Percentiles rank a stretch among this genome's conserved stretches.
Evolutionary conservation across 2,329 filamentous ascomycete species (phyloP).

Genomic region (Cladophialophora yegresii): DNA sequence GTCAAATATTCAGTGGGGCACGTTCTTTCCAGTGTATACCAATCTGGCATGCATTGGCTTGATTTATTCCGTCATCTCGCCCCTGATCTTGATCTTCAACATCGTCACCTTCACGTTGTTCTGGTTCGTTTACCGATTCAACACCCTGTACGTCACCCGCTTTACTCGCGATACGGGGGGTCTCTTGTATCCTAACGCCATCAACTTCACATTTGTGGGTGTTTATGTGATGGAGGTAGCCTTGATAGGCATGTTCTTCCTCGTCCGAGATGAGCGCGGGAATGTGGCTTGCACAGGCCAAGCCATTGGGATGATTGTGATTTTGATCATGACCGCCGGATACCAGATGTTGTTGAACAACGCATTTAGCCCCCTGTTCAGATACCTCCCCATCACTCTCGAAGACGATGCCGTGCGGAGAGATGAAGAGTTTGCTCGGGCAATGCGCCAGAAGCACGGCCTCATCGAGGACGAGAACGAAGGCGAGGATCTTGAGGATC

Average conservation of each 20-base stretch:
- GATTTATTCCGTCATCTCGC: slow-evolving; percentile 85
- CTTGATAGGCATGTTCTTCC: slow-evolving; percentile 85
- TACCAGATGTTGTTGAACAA: slow-evolving; percentile 81
- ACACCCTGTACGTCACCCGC: slow-evolving; percentile 90
- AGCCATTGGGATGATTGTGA: slow-evolving; percentile 80
- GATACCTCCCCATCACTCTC: slow-evolving; percentile 88
- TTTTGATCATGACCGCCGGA: slow-evolving; percentile 67
- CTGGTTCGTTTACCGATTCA: slow-evolving; percentile 95
- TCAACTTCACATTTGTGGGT: slow-evolving; percentile 94
- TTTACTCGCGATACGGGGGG: slow-evolving; percentile 91
- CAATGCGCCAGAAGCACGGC: slow-evolving; percentile 70
- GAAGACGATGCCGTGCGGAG: slow-evolving; percentile 93
- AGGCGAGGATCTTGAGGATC: slow-evolving; percentile 49
- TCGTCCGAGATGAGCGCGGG: slow-evolving; percentile 62
- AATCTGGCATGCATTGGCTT: slow-evolving; percentile 92
- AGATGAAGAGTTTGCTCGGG: slow-evolving; percentile 82
- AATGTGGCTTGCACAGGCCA: slow-evolving; percentile 68
- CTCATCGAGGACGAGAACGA: slow-evolving; percentile 58
- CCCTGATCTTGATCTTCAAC: slow-evolving; percentile 88
- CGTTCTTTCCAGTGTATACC: slow-evolving; percentile 93
- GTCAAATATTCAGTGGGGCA: slow-evolving; percentile 80
- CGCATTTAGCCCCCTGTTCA: slow-evolving; percentile 81
- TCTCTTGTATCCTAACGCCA: slow-evolving; percentile 83
- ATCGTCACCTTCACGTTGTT: slow-evolving; percentile 87
- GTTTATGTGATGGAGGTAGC: slow-evolving; percentile 93